Evolutionary conservation across 306 rosid genomes (phyloP), one percentile per base, ranked within the genome.

Genomic region (Phaseolus lunatus): DNA sequence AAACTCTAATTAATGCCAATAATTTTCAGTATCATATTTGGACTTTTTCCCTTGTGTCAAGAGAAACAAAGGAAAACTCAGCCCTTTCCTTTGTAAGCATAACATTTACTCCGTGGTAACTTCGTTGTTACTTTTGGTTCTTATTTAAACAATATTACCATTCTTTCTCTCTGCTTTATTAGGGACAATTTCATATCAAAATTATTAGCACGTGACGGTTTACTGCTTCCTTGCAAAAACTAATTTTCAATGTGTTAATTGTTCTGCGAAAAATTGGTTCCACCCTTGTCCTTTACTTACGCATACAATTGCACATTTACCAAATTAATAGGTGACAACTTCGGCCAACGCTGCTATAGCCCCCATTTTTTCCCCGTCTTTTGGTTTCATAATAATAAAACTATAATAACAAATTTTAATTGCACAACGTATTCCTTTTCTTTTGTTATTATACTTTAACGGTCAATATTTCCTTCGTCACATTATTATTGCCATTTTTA

Each of bases 91-190:
- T 48, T 47, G 10, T 5, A 72, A 47, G 64, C 50, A 52, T 27
- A 3, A 5, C 29, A 80, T 72, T 80, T 27, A 63, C 39, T 71
- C 37, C 58, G 33, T 52, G 54, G 65, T 52, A 23, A 65, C 16
- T 66, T 77, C 5, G 2, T 33, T 23, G 15, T 64, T 33, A 13
- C 16, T 50, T 35, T 63, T 49, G 18, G 13, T 66, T 19, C 67
- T 53, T 37, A 26, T 37, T 26, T 23, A 58, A 2, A 22, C 7
- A 10, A 53, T 53, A 43, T 41, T 64, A 64, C 68, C 61, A 52
- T 27, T 9, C 7, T 26, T 43, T 20, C 13, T 53, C 52, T 31
- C n/a, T 63, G 45, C 65, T 53, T 80, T 15, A 41, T 52, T 73
- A 70, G 8, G 48, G 11, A 59, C 2, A 27, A 58, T 27, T 13